phyloP scores from a whole-genome alignment of 2,329 filamentous ascomycete genomes.

The Aspergillus neoniger region DNA sequence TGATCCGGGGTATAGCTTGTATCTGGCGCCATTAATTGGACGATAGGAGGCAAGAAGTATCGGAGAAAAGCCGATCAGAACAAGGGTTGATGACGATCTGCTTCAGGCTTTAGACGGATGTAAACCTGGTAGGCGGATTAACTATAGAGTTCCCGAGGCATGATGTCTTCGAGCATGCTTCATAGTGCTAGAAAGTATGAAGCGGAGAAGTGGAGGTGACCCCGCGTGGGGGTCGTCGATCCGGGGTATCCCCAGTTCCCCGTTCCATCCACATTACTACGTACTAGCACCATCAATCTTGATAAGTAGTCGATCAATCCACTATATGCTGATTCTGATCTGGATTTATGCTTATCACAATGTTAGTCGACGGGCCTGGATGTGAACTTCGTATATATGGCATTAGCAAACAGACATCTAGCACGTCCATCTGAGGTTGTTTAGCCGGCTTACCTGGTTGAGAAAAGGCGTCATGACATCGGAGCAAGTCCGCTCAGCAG shows the following conservation, averaged over 20 bases:
- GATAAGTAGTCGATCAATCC: background rate
- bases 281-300: background rate
- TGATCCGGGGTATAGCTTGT: background rate
- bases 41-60: background rate
- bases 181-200: background rate
- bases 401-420: background rate
- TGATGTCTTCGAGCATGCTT: background rate
- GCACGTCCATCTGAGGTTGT: too few relatives aligned
- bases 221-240: conserved; percentile 3
- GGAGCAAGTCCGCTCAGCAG: too few relatives aligned
- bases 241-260: conserved; percentile 4
- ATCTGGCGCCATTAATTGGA: background rate
- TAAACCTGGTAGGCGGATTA: background rate
- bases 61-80: conserved; percentile 6
- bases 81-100: background rate
- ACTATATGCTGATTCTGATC: background rate
- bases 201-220: conserved; percentile 6
- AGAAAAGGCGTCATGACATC: too few relatives aligned
- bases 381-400: background rate
- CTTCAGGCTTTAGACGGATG: background rate
- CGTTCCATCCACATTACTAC: background rate
- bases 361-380: background rate
- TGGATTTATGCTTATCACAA: background rate
- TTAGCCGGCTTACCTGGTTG: too few relatives aligned
- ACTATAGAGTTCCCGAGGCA: background rate